A percentile compares a stretch with the other conserved stretches of the same genome.
phyloP scores from a whole-genome alignment of 2,329 filamentous ascomycete species.

The Elsinoe necatrix region DNA sequence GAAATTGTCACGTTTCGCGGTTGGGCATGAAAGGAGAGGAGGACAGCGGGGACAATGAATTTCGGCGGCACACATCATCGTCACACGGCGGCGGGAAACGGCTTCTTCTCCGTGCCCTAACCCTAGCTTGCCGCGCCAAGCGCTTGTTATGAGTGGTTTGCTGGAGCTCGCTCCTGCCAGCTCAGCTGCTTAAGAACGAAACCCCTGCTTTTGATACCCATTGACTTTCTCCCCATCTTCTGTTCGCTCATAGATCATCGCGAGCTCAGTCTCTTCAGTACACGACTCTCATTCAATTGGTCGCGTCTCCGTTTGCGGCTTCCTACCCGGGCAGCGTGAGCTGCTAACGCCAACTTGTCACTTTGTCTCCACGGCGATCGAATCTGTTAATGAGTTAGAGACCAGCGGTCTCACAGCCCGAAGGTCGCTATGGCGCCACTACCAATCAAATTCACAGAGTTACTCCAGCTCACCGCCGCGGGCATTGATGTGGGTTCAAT shows the following conservation, averaged over 20 bases:
- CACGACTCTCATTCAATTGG: not conserved
- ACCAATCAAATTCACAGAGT: constrained; percentile 89
- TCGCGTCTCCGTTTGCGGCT: not conserved
- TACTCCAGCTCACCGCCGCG: constrained; percentile 52
- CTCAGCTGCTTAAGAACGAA: not conserved
- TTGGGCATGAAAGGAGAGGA: not conserved
- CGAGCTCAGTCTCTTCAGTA: not conserved
- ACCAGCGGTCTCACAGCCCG: not conserved
- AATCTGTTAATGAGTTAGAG: constrained; percentile 19
- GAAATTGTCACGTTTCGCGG: not conserved
- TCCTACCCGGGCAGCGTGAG: not conserved
- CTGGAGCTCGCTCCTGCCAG: constrained; percentile 11
- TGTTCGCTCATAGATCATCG: not conserved
- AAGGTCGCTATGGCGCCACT: constrained; percentile 53
- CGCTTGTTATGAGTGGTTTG: not conserved
- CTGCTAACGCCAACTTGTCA: constrained; percentile 15
- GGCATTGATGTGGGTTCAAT: constrained; percentile 40
- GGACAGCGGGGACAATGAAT: constrained; percentile 2
- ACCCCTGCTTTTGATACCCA: not conserved
- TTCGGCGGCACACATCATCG: not conserved
- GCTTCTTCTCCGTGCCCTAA: not conserved
- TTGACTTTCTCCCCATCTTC: not conserved
- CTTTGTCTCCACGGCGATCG: constrained; percentile 10
- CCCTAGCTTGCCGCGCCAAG: not conserved
- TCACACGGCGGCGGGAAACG: not conserved